Percentiles rank a stretch among this genome's conserved stretches.
Evolutionary conservation across 2,329 filamentous ascomycete species (phyloP).

Genomic region (Neophaeococcomyces mojaviensis): DNA sequence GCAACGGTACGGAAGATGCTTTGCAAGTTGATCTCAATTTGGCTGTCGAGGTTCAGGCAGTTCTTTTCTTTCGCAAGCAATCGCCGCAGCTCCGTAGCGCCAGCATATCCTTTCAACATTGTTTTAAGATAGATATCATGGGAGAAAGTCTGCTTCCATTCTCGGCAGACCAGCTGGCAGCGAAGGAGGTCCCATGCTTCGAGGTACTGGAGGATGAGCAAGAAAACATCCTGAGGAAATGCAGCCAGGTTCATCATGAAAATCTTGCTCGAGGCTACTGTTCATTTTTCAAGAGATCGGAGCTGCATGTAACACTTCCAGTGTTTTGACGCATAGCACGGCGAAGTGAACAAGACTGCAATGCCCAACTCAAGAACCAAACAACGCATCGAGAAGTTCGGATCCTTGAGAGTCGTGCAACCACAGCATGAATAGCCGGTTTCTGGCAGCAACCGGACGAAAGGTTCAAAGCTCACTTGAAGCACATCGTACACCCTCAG

Average conservation of each 20-base stretch:
- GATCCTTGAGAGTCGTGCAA: neutral
- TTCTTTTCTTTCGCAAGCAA: slow-evolving; percentile 3
- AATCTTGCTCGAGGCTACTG: neutral
- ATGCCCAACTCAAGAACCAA: slow-evolving; percentile 18
- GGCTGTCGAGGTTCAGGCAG: neutral
- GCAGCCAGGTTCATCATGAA: neutral
- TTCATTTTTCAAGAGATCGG: neutral
- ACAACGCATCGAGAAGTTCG: slow-evolving; percentile 29
- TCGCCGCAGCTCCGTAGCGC: slow-evolving; percentile 45
- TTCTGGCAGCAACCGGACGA: no score
- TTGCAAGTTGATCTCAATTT: slow-evolving; percentile 1
- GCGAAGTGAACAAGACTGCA: slow-evolving; percentile 24
- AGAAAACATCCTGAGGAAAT: slow-evolving; percentile 53
- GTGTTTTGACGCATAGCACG: no score
- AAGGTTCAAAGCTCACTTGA: no score
- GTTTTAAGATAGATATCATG: slow-evolving; percentile 40
- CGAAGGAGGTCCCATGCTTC: slow-evolving; percentile 44
- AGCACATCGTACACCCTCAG: no score
- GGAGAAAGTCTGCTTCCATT: slow-evolving; percentile 45
- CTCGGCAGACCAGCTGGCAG: slow-evolving; percentile 46
- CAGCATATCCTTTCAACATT: slow-evolving; percentile 47
- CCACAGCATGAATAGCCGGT: no score
- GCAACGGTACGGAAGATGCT: slow-evolving; percentile 44
- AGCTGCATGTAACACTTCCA: neutral
- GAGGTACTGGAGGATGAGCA: slow-evolving; percentile 46